Evolutionary conservation across 352 stramenopile species (phyloP), one percentile per base, ranked within the genome.

Genomic region (Globisporangium perplexum): DNA sequence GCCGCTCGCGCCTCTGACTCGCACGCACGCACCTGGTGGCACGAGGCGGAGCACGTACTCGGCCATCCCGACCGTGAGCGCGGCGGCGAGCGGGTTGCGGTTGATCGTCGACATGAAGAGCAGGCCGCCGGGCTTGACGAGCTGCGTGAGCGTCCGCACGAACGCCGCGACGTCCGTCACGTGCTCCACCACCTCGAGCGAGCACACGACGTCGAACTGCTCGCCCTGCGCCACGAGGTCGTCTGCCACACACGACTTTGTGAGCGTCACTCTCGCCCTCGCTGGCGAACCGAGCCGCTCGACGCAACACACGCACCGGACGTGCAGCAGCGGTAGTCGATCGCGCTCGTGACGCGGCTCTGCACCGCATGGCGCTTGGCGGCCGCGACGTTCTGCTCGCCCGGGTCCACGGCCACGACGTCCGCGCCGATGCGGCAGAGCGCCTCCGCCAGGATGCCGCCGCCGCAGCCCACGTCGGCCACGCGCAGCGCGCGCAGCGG

Each of bases 91-190:
- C 24, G 69, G 57, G 8, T 82, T 93, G 44, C 84, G 82, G 62
- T 92, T 94, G 61, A 94, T 91, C 36, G 84, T 88, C 57, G 84
- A 94, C 53, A 94, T 53, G 60, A 94, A 94, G 14, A 94, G 53
- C 50, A 94, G 30, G 6, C 84, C 84, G 28, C 80, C 82, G 12
- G 80, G 79, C 72, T 94, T 91, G 35, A 94, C 77, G 5, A 93
- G 65, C n/a, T 75, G 70, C 26, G 81, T 88, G 39, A 92, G 75
- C 41, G 78, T 79, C 53, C 79, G 71, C 36, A 94, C 65, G 60
- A 93, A 94, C 18, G 68, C 65, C 7, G 68, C 50, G 28, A 88
- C 71, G 46, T 93, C 73, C 2, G 78, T 72, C 46, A 94, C 84
- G 47, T 94, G 84, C 55, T 94, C 84, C 49, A 94, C 77, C 24